Base-by-base conservation (phyloP, 2,329 filamentous ascomycete genomes). In the Chaetomiaceae sp. region DNA sequence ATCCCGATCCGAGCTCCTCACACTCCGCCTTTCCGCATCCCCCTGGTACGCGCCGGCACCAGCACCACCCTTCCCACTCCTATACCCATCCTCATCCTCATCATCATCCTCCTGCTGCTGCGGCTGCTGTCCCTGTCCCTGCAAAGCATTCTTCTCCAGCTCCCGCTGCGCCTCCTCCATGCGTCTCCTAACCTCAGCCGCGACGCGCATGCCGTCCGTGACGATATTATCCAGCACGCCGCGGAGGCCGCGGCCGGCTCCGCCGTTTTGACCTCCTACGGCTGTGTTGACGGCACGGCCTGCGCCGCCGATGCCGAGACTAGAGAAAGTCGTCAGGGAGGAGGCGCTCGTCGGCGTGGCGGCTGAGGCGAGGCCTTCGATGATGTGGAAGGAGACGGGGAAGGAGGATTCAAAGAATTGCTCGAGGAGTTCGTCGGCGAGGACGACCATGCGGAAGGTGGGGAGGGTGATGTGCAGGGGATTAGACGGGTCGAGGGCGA, bases 381-480 rank as follows among this genome's bases (percentile, higher is more conserved):
- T 85, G 43, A 96, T 84, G 64, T 89, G 90, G 80, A 99, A 95
- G 1, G 91, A 96, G 47, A 88, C 84, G 0, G 92, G 90, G 72
- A 97, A 96, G 37, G 91, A 95, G 0, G 89, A 89, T 72, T 99
- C 94, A 68, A 99, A 99, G 72, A 99, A 99, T 62, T 95, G 89
- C 65, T 99, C 92, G 6, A 99, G 82, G 1, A 95, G 80, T 69
- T 99, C 94, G 66, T 99, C 94, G 39, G 94, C 94, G 7, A 99
- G 82, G 9, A 99, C 89, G 3, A 99, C 91, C 94, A 99, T 99
- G 60, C 94, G 87, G 79, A 99, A 99, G 0, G 94, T 99, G 1
- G 94, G 94, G 1, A 99, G 80, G 1, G 94, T 97, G 65, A 99
- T 96, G 68, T 96, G 88, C 0, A 99, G 80, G 6, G 94, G 94